phyloP scores from a whole-genome alignment of 2,329 filamentous ascomycete genomes.

The Arachnomyces sp. region DNA sequence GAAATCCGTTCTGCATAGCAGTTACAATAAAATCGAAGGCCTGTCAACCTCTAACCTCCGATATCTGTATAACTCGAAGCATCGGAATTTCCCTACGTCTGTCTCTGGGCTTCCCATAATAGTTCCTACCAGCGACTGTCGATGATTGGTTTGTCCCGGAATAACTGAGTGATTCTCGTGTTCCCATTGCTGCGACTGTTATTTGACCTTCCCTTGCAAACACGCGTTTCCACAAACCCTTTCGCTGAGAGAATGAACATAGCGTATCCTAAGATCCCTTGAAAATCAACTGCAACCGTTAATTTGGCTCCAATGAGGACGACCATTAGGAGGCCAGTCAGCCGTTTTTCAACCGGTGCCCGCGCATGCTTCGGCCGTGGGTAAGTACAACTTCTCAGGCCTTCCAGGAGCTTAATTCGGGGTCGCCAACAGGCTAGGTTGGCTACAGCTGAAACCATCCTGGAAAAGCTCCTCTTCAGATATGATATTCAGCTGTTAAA shows the following conservation, averaged over 20 bases:
- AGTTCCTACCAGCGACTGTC: conserved; percentile 28
- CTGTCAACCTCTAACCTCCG: conserved; percentile 8
- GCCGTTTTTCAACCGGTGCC: too few relatives aligned
- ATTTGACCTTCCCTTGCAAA: background rate
- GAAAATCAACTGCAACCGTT: conserved; percentile 17
- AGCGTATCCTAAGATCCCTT: conserved; percentile 12
- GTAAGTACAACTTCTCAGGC: too few relatives aligned
- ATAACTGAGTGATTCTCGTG: conserved; percentile 6
- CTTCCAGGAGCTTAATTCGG: too few relatives aligned
- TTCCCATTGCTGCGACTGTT: background rate
- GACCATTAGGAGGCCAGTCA: too few relatives aligned
- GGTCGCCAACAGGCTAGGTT: too few relatives aligned
- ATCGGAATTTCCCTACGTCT: conserved; percentile 41
- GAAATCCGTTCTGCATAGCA: conserved; percentile 32
- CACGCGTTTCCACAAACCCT: conserved; percentile 7
- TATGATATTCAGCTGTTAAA: too few relatives aligned
- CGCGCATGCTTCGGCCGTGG: too few relatives aligned
- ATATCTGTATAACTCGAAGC: conserved; percentile 41
- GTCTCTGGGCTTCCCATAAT: conserved; percentile 32
- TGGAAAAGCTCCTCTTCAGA: too few relatives aligned
- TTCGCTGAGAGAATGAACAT: conserved; percentile 10
- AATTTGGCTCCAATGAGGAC: conserved; percentile 5
- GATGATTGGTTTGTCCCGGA: conserved; percentile 31
- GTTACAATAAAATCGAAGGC: conserved; percentile 11
- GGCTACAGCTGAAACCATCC: too few relatives aligned